Evolutionary conservation across 768 basidiomycete genomes (phyloP), one percentile per base, ranked within the genome.

Genomic region (Cystobasidiopsis lactophilus): DNA sequence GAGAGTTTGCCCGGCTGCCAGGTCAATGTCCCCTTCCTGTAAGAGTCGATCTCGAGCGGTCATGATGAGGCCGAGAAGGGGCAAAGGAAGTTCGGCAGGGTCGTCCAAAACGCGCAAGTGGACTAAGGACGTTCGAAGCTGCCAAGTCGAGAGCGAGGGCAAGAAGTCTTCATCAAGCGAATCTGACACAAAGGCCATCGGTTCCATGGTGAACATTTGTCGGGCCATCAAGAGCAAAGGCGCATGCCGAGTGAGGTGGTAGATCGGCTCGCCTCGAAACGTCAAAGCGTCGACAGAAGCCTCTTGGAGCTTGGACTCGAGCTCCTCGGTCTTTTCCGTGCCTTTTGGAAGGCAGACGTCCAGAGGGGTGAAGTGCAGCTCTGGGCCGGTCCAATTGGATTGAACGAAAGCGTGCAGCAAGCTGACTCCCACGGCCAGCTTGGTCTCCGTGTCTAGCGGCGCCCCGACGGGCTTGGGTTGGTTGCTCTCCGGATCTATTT

Each of bases 311-410:
- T 59, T 56, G 23, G 21, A 33, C 18, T 58, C 55, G 1, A 43
- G 51, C 2, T 47, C 37, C 19, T 52, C 44, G 2, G 65, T 52
- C 7, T 43, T 52, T 37, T 40, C 5, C 1, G 57, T 55, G 33
- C 69, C 70, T 27, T 2, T 27, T 11, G 45, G 29, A 41, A 18
- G 29, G 14, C 5, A 3, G 18, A 58, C 53, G 31, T 70, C 52
- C 18, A 70, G 50, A 59, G 73, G 63, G 57, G 67, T 66, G 56
- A 88, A 65, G 54, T 77, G 69, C 40, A 93, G 73, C 60, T 82
- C 74, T 2, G 93, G 93, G 4, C 93, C 93, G 0, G 89, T 95
- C 86, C 88, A 98, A 67, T 98, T 98, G 27, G 71, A 73, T 65
- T 98, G 93, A 3, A 88, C 71, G 69, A 89, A 98, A 0, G 83